Conservation (phyloP, 140 eudicot species). For the Oenanthe javanica region DNA sequence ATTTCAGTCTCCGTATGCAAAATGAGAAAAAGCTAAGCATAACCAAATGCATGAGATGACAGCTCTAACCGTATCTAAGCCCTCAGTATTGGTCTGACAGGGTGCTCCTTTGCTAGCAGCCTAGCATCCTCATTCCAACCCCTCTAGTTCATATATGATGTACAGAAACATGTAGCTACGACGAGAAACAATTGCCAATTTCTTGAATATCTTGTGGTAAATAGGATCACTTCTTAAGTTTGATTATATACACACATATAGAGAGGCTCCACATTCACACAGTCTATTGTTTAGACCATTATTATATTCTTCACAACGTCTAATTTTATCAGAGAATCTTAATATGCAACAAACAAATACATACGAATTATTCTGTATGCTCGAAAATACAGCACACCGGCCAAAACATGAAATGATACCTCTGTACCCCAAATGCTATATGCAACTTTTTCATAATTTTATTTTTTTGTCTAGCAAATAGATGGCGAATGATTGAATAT, state of each 20-base stretch:
- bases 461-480: background rate
- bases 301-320: background rate
- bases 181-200: background rate
- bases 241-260: background rate
- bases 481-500: too few relatives aligned
- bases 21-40: constrained; percentile 4
- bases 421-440: background rate
- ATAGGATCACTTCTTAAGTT: background rate
- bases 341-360: background rate
- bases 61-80: constrained; percentile 7
- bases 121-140: background rate
- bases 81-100: constrained; percentile 9
- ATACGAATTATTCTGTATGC: background rate
- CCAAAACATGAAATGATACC: background rate
- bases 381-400: background rate
- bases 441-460: background rate
- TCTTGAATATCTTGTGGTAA: background rate
- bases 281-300: background rate
- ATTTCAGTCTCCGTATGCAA: background rate
- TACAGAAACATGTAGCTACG: background rate
- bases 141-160: too few relatives aligned
- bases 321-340: constrained; percentile 2
- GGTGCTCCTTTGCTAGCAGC: background rate
- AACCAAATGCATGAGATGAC: constrained; percentile 17
- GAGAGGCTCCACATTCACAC: background rate